Evolutionary conservation across 75 land plant genomes (phyloP).

Genomic region (Picea sitchensis): DNA sequence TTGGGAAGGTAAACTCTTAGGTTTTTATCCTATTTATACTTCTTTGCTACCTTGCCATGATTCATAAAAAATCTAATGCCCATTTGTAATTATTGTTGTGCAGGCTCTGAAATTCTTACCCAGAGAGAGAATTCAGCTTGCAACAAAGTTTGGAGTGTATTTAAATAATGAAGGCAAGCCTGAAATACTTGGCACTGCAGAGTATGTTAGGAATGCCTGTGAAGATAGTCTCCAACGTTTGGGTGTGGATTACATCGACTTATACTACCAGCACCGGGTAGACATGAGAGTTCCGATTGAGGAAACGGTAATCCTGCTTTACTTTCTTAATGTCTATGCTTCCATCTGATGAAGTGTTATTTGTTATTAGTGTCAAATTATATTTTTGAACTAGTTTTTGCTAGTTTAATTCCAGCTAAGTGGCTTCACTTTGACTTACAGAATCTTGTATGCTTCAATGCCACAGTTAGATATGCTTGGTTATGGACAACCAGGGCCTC

Average conservation of each 20-base stretch:
- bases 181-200: constrained; percentile 18
- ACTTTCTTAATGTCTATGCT: not conserved
- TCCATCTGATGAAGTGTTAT: not conserved
- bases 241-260: constrained; percentile 23
- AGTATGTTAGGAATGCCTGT: constrained; percentile 25
- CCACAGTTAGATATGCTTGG: not conserved
- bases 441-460: not conserved
- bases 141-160: constrained; percentile 22
- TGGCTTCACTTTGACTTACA: not conserved
- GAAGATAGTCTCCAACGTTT: constrained; percentile 30
- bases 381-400: not conserved
- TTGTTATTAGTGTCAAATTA: not conserved
- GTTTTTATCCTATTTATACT: not conserved
- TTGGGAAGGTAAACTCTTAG: constrained; percentile 50
- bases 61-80: not conserved
- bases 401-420: not conserved
- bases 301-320: constrained; percentile 12
- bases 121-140: constrained; percentile 26
- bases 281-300: constrained; percentile 26
- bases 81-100: not conserved
- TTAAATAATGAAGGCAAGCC: not conserved
- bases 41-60: not conserved
- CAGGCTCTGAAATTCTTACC: constrained; percentile 50
- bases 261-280: constrained; percentile 30
- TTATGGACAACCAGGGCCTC: not conserved